A percentile compares a stretch with the other conserved stretches of the same genome.
These are phyloP conservation scores for Epichloe gansuensis DNA, from an alignment of 2,329 filamentous ascomycete species.

Conservation along the genomic window DNA sequence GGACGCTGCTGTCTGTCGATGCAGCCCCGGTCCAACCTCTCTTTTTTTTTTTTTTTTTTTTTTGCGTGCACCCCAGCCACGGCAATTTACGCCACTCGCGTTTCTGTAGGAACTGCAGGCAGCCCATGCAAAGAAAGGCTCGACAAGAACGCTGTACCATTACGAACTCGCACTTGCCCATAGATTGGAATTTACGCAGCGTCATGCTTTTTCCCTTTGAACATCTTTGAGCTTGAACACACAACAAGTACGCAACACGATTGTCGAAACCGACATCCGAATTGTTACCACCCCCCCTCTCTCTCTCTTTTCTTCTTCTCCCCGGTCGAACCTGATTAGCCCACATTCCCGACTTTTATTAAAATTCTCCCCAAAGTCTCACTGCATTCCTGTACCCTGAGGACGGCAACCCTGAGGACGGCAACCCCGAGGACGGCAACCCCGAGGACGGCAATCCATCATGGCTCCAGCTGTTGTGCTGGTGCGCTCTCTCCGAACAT, in stretches of 20 bases:
- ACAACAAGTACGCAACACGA: too few species aligned
- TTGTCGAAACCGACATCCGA: neutral
- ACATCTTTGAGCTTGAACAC: neutral
- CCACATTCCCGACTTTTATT: neutral
- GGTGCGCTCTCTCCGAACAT: conserved; percentile 14
- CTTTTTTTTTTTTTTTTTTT: neutral
- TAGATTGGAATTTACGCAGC: neutral
- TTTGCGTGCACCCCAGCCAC: conserved; percentile 15
- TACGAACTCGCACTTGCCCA: neutral
- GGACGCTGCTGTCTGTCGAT: neutral
- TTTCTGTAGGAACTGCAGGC: conserved; percentile 18
- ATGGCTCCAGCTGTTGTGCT: conserved; percentile 31
- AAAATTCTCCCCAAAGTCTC: too few species aligned
- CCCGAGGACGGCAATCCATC: conserved; percentile 10
- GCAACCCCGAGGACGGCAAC: conserved; percentile 13
- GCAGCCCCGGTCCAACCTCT: conserved; percentile 1
- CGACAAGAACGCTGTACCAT: neutral
- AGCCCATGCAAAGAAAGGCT: neutral
- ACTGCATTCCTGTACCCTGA: neutral
- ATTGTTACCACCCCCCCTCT: neutral
- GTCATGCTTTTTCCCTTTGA: neutral
- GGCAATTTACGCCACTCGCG: conserved; percentile 10
- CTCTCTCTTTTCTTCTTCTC: too few species aligned
- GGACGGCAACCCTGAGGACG: conserved; percentile 12
- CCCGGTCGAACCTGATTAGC: neutral